Conservation (phyloP, 2,329 filamentous ascomycete genomes). For the Pseudogymnoascus sp. region DNA sequence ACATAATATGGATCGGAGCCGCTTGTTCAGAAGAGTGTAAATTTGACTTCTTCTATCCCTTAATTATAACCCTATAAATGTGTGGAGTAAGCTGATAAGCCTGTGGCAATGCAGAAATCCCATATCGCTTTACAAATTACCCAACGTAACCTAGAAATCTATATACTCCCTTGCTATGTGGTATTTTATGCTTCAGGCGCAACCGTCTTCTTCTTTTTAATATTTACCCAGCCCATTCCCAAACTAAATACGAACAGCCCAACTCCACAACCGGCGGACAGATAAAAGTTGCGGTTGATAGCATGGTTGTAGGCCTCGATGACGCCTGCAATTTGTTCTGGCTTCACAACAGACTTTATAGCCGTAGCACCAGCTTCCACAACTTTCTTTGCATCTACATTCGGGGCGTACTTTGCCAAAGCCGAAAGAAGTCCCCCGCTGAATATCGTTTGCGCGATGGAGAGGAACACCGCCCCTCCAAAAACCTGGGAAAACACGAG, state of each 20-base stretch:
- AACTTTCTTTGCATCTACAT: constrained; percentile 25
- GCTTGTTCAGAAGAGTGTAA: neutral
- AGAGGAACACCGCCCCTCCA: constrained; percentile 26
- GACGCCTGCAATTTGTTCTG: constrained; percentile 28
- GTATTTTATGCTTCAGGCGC: neutral
- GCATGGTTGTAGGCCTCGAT: constrained; percentile 33
- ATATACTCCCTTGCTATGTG: neutral
- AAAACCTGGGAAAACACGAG: constrained; percentile 29
- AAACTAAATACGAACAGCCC: constrained; percentile 18
- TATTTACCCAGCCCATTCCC: constrained; percentile 40
- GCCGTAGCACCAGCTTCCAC: constrained; percentile 34
- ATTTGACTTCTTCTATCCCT: neutral
- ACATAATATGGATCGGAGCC: neutral
- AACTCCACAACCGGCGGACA: constrained; percentile 14
- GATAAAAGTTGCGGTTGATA: constrained; percentile 20
- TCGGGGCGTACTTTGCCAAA: constrained; percentile 27
- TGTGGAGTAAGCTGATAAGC: neutral
- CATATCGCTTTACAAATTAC: neutral
- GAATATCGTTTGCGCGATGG: constrained; percentile 26
- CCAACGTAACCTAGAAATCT: neutral
- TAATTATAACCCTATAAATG: neutral
- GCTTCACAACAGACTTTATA: constrained; percentile 28
- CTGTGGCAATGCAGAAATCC: neutral
- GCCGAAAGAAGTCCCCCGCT: constrained; percentile 17
- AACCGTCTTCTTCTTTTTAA: constrained; percentile 30